phyloP scores from a whole-genome alignment of 2,329 filamentous ascomycete genomes.

The Truncatella angustata region DNA sequence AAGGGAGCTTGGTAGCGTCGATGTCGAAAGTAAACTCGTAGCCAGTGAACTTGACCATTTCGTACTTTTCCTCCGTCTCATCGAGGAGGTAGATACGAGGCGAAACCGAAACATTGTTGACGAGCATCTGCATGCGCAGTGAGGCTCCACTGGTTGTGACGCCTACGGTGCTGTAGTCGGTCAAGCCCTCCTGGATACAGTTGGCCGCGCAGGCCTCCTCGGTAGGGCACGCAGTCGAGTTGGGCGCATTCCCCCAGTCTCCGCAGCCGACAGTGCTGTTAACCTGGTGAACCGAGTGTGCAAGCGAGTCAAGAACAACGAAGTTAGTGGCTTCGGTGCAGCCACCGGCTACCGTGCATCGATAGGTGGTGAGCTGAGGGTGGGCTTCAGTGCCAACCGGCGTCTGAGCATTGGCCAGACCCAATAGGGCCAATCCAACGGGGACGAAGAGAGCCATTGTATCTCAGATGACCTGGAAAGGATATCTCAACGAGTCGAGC shows the following conservation, averaged over 20 bases:
- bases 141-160: conserved; percentile 26
- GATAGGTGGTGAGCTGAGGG: conserved; percentile 46
- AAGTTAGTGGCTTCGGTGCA: conserved; percentile 45
- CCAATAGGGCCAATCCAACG: conserved; percentile 24
- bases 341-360: conserved; percentile 49
- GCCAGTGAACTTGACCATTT: conserved; percentile 58
- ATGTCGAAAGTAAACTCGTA: conserved; percentile 64
- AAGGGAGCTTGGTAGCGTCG: conserved; percentile 59
- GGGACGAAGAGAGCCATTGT: conserved; percentile 24
- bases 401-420: conserved; percentile 31
- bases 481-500: background rate
- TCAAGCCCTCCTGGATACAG: conserved; percentile 50
- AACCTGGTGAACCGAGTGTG: conserved; percentile 42
- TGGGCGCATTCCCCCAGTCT: conserved; percentile 29
- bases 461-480: background rate
- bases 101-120: conserved; percentile 27
- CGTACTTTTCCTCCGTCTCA: conserved; percentile 51
- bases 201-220: conserved; percentile 48
- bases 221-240: conserved; percentile 45
- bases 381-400: conserved; percentile 40
- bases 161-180: conserved; percentile 39
- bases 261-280: conserved; percentile 31
- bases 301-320: conserved; percentile 46
- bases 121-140: conserved; percentile 38
- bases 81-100: conserved; percentile 59